phyloP scores from a whole-genome alignment of 2,329 filamentous ascomycete genomes.

The Chaetomiaceae sp. region DNA sequence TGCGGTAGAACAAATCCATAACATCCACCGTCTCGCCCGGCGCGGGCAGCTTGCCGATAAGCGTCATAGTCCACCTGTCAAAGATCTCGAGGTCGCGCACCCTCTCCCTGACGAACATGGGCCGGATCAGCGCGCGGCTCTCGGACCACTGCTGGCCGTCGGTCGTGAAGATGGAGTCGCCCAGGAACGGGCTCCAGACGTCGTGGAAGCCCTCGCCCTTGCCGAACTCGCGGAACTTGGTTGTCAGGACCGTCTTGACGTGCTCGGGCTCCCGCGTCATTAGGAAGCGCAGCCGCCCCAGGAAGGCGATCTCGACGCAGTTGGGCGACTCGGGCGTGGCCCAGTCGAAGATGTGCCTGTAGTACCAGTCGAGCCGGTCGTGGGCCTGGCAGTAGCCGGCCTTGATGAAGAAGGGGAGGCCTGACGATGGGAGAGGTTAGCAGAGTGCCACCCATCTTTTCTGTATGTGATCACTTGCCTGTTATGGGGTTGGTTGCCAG shows the following conservation, averaged over 20 bases:
- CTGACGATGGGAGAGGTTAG: conserved; percentile 1
- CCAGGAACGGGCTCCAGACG: conserved; percentile 44
- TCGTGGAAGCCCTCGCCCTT: conserved; percentile 41
- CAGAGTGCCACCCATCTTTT: too few species aligned
- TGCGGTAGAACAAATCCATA: conserved; percentile 57
- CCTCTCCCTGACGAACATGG: conserved; percentile 47
- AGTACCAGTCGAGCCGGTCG: conserved; percentile 32
- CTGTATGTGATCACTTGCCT: conserved; percentile 26
- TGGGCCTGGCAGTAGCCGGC: conserved; percentile 29
- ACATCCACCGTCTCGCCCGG: conserved; percentile 54
- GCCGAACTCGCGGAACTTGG: conserved; percentile 51
- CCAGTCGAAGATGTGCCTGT: conserved; percentile 28
- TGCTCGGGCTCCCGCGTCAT: conserved; percentile 52
- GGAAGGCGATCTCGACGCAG: conserved; percentile 35
- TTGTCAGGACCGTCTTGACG: conserved; percentile 51
- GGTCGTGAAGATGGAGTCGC: conserved; percentile 52
- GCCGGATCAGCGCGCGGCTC: conserved; percentile 48
- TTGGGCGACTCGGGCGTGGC: conserved; percentile 32
- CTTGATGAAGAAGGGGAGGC: conserved; percentile 25
- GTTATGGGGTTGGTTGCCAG: conserved; percentile 33
- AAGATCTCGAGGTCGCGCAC: conserved; percentile 51
- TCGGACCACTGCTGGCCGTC: conserved; percentile 51
- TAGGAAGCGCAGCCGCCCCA: conserved; percentile 35
- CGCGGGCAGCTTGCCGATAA: conserved; percentile 54
- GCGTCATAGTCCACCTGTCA: conserved; percentile 52